A percentile compares a stretch with the other conserved stretches of the same genome.
These are phyloP conservation scores for Antrodiella citrinella DNA, from an alignment of 768 basidiomycete genomes.

Conservation along the genomic window DNA sequence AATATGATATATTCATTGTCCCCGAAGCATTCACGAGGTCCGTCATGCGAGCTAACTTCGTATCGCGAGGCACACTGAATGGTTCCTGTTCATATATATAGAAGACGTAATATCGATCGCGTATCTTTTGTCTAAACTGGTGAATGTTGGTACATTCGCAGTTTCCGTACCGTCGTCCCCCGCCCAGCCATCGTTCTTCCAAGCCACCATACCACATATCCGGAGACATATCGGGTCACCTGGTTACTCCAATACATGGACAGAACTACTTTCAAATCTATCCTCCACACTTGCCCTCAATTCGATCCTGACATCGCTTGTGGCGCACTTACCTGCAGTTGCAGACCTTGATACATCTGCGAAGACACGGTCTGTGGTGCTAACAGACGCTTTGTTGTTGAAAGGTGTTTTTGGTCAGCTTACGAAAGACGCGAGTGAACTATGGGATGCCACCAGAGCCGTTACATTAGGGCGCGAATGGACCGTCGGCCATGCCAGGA, in stretches of 20 bases:
- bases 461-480: conserved; percentile 52
- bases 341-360: conserved; percentile 24
- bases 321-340: conserved; percentile 35
- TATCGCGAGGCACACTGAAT: background rate
- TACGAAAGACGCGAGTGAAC: conserved; percentile 32
- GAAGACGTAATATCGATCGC: conserved; percentile 35
- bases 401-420: conserved; percentile 44
- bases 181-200: conserved; percentile 71
- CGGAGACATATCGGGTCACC: conserved; percentile 28
- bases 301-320: conserved; percentile 51
- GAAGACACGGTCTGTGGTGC: conserved; percentile 34
- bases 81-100: conserved; percentile 13
- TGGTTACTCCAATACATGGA: conserved; percentile 46
- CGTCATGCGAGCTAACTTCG: too few relatives aligned
- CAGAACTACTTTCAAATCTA: conserved; percentile 33
- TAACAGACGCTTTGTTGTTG: conserved; percentile 49
- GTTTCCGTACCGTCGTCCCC: conserved; percentile 36
- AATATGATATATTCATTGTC: conserved; percentile 40
- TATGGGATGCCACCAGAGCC: conserved; percentile 43
- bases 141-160: conserved; percentile 61
- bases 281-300: conserved; percentile 47
- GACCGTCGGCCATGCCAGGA: conserved; percentile 47
- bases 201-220: conserved; percentile 39
- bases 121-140: conserved; percentile 58
- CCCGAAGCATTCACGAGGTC: conserved; percentile 31